Evolutionary conservation across 495 filamentous ascomycete species (phyloP).

Genomic region (Penicillium bovifimosum): DNA sequence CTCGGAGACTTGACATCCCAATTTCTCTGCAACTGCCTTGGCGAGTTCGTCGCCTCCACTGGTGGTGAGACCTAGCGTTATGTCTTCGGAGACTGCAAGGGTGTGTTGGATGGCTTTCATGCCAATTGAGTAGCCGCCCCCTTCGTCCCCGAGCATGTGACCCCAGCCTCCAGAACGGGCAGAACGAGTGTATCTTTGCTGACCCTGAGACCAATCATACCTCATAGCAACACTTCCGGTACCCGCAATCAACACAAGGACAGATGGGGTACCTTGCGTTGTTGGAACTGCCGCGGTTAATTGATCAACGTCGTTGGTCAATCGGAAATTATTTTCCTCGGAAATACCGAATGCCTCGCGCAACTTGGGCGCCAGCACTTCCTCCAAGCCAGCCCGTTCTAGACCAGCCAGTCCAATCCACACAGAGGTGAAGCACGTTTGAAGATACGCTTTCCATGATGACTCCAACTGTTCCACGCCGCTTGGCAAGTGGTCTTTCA

Average conservation of each 20-base stretch:
- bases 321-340: conserved; percentile 8
- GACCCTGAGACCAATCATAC: conserved; percentile 15
- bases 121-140: conserved; percentile 33
- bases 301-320: conserved; percentile 30
- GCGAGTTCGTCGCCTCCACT: conserved; percentile 9
- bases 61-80: conserved; percentile 5
- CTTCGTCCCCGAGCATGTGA: conserved; percentile 35
- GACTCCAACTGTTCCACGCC: neutral
- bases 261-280: conserved; percentile 9
- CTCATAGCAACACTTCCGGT: conserved; percentile 31
- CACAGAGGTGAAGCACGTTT: conserved; percentile 16
- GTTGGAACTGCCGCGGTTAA: conserved; percentile 17
- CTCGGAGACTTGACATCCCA: conserved; percentile 1
- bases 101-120: conserved; percentile 26
- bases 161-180: conserved; percentile 36
- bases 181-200: conserved; percentile 13
- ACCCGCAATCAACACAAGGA: conserved; percentile 32
- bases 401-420: conserved; percentile 28
- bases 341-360: conserved; percentile 16
- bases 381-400: conserved; percentile 21
- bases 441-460: conserved; percentile 5
- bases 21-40: conserved; percentile 10
- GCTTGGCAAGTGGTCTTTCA: conserved; percentile 3
- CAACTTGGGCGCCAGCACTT: conserved; percentile 13
- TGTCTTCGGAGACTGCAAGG: conserved; percentile 18